Percentiles rank a stretch among this genome's conserved stretches.
phyloP scores from a whole-genome alignment of 257 asterid genomes.

The Apocynum venetum region DNA sequence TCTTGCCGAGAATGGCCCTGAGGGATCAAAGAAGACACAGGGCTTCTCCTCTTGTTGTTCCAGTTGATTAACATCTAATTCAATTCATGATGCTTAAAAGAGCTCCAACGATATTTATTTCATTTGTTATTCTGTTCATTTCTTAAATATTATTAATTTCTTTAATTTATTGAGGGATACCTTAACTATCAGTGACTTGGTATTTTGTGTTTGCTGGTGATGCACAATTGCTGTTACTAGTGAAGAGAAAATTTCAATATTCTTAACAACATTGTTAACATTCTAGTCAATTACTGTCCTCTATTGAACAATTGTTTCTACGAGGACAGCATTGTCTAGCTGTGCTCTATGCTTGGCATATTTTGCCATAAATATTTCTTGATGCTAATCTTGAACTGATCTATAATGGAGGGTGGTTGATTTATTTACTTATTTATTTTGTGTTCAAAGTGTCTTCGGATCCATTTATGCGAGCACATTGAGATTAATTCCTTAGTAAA shows the following conservation, averaged over 20 bases:
- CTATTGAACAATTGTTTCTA: neutral
- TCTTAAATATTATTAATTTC: neutral
- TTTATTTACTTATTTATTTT: too few species aligned
- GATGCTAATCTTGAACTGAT: too few species aligned
- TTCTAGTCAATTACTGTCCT: neutral
- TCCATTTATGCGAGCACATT: too few species aligned
- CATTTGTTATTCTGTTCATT: neutral
- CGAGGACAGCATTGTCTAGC: too few species aligned
- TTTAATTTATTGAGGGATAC: neutral
- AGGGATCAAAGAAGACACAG: slow-evolving; percentile 17
- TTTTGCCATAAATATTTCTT: too few species aligned
- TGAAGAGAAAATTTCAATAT: neutral
- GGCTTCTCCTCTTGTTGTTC: slow-evolving; percentile 24
- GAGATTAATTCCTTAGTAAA: too few species aligned
- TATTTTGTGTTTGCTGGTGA: neutral
- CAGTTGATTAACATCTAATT: slow-evolving; percentile 2
- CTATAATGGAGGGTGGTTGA: too few species aligned
- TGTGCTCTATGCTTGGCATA: too few species aligned
- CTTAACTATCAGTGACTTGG: neutral
- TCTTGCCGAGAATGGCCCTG: slow-evolving; percentile 14
- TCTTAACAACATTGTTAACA: neutral
- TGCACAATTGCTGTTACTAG: neutral
- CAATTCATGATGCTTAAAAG: neutral
- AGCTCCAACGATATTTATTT: neutral
- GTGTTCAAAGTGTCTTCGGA: too few species aligned